Evolutionary conservation across 2,329 filamentous ascomycete species (phyloP).

Genomic region (Plectosphaerella sp.): DNA sequence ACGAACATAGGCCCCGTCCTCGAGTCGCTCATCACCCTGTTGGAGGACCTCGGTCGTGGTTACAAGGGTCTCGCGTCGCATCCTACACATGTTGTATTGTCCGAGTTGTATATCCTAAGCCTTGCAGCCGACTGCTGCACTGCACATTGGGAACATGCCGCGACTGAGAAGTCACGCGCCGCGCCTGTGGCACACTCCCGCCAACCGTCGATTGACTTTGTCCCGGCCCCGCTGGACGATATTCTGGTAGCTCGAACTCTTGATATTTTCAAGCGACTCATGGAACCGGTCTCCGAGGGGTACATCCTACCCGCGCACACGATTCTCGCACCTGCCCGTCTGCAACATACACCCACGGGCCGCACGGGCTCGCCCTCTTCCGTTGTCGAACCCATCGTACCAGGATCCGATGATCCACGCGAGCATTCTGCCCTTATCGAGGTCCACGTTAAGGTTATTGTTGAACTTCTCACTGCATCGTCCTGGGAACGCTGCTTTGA

Average conservation of each 20-base stretch:
- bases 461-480: constrained; percentile 62
- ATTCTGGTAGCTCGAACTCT: constrained; percentile 50
- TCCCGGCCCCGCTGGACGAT: constrained; percentile 40
- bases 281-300: constrained; percentile 54
- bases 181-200: not conserved
- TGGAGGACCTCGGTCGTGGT: constrained; percentile 54
- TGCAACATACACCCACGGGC: constrained; percentile 20
- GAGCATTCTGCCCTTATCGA: constrained; percentile 45
- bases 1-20: constrained; percentile 49
- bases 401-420: constrained; percentile 1
- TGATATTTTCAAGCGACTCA: constrained; percentile 50
- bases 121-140: constrained; percentile 62
- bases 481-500: constrained; percentile 59
- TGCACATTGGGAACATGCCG: constrained; percentile 50
- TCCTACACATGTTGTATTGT: constrained; percentile 56
- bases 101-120: constrained; percentile 60
- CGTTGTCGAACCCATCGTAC: constrained; percentile 13
- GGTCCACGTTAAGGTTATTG: constrained; percentile 47
- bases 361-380: constrained; percentile 19
- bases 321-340: constrained; percentile 48
- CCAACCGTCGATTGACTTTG: not conserved
- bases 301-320: constrained; percentile 52
- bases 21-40: constrained; percentile 50
- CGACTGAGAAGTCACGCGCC: constrained; percentile 12
- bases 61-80: constrained; percentile 48